Percentiles rank a stretch among this genome's conserved stretches.
phyloP scores from a whole-genome alignment of 352 stramenopile species.

The Pythium sp. region DNA sequence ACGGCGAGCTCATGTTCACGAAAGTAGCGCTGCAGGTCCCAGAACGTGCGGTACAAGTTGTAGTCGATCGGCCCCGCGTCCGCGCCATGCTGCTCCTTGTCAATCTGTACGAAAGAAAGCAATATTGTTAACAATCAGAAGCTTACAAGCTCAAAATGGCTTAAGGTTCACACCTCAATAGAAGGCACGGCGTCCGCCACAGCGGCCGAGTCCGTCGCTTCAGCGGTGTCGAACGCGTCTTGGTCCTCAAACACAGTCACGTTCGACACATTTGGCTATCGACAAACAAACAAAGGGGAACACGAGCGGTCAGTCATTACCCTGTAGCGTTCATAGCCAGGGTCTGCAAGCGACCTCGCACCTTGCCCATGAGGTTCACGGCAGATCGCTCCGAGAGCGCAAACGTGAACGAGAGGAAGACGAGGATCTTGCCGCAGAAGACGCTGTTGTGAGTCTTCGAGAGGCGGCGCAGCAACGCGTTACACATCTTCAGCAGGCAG shows the following conservation, averaged over 20 bases:
- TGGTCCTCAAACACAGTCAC: slow-evolving; percentile 79
- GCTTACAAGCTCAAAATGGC: neutral
- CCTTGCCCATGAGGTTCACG: slow-evolving; percentile 79
- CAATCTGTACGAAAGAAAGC: slow-evolving; percentile 28
- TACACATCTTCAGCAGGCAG: slow-evolving; percentile 80
- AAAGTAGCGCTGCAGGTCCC: slow-evolving; percentile 88
- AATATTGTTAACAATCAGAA: too few relatives aligned
- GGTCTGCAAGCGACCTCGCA: slow-evolving; percentile 9
- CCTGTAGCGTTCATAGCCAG: neutral
- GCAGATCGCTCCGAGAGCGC: slow-evolving; percentile 80
- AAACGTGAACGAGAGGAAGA: slow-evolving; percentile 87
- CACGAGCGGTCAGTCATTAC: neutral
- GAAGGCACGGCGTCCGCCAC: slow-evolving; percentile 22
- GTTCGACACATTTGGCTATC: slow-evolving; percentile 73
- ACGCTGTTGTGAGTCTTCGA: slow-evolving; percentile 90
- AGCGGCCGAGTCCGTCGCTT: slow-evolving; percentile 46
- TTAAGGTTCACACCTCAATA: slow-evolving; percentile 27
- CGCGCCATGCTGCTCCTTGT: slow-evolving; percentile 32
- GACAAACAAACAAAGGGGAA: neutral
- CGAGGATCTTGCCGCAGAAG: slow-evolving; percentile 86
- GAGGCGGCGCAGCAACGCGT: slow-evolving; percentile 75
- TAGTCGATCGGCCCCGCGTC: slow-evolving; percentile 82
- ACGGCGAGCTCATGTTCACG: slow-evolving; percentile 65
- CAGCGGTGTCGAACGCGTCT: slow-evolving; percentile 65
- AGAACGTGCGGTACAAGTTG: slow-evolving; percentile 90